phyloP scores from a whole-genome alignment of 345 rosid species.

The Gossypium arboreum region DNA sequence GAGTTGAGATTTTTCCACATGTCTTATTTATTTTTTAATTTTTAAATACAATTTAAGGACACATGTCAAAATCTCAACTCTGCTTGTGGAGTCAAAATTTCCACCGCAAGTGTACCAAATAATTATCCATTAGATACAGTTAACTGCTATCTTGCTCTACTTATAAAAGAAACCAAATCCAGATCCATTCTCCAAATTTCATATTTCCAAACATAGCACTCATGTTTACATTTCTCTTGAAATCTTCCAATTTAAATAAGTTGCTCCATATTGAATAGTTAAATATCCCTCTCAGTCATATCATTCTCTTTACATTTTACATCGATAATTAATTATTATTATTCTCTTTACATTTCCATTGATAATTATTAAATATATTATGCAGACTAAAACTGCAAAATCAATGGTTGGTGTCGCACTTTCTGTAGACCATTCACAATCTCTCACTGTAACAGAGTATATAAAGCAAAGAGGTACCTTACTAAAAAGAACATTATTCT shows the following conservation, averaged over 20 bases:
- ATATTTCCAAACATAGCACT: neutral
- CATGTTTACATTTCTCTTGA: neutral
- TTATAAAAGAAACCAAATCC: slow-evolving; percentile 1
- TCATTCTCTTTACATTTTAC: neutral
- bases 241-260: neutral
- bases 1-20: too few relatives aligned
- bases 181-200: neutral
- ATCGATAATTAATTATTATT: slow-evolving; percentile 2
- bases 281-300: slow-evolving; percentile 7
- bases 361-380: slow-evolving; percentile 18
- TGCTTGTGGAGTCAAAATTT: too few relatives aligned
- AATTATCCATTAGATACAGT: neutral
- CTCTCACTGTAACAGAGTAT: slow-evolving; percentile 62
- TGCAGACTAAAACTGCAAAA: slow-evolving; percentile 92
- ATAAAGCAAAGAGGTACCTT: slow-evolving; percentile 70
- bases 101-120: too few relatives aligned
- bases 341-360: neutral
- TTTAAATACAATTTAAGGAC: too few relatives aligned
- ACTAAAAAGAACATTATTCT: neutral
- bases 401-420: slow-evolving; percentile 72
- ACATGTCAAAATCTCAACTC: too few relatives aligned
- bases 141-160: neutral
- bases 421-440: slow-evolving; percentile 66
- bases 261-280: slow-evolving; percentile 10
- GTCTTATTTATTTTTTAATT: too few relatives aligned